phyloP scores from a whole-genome alignment of 768 basidiomycete species.

The Filobasidium wieringae region DNA sequence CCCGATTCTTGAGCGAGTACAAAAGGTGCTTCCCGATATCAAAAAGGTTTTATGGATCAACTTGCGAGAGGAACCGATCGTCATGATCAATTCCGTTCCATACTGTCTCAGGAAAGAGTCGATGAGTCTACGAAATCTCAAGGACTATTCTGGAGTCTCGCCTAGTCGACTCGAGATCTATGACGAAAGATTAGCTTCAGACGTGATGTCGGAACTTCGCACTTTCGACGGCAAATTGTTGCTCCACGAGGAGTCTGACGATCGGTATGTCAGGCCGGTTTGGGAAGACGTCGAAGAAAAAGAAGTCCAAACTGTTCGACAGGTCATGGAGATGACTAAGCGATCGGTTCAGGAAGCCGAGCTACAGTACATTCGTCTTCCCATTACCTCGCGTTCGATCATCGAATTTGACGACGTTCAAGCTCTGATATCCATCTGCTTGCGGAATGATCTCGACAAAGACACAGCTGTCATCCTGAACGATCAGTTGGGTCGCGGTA shows the following conservation, averaged over 20 bases:
- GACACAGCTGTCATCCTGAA: slow-evolving; percentile 74
- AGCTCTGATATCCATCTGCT: slow-evolving; percentile 58
- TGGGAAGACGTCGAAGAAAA: slow-evolving; percentile 77
- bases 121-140: slow-evolving; percentile 85
- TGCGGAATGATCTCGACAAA: slow-evolving; percentile 51
- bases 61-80: slow-evolving; percentile 54
- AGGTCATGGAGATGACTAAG: slow-evolving; percentile 56
- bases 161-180: slow-evolving; percentile 74
- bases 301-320: slow-evolving; percentile 69
- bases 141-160: slow-evolving; percentile 94
- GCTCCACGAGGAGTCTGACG: slow-evolving; percentile 74
- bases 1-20: slow-evolving; percentile 58
- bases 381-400: slow-evolving; percentile 73
- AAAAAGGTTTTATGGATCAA: slow-evolving; percentile 76
- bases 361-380: slow-evolving; percentile 69
- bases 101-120: slow-evolving; percentile 75
- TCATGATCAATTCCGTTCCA: slow-evolving; percentile 69
- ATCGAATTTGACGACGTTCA: slow-evolving; percentile 41
- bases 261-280: slow-evolving; percentile 78
- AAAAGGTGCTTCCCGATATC: slow-evolving; percentile 50
- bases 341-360: slow-evolving; percentile 44
- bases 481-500: slow-evolving; percentile 79
- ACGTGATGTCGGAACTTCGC: slow-evolving; percentile 70
- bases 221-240: slow-evolving; percentile 78
- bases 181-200: slow-evolving; percentile 77